Evolutionary conservation across 352 stramenopile species (phyloP).

Genomic region (Globisporangium recalcitrans): DNA sequence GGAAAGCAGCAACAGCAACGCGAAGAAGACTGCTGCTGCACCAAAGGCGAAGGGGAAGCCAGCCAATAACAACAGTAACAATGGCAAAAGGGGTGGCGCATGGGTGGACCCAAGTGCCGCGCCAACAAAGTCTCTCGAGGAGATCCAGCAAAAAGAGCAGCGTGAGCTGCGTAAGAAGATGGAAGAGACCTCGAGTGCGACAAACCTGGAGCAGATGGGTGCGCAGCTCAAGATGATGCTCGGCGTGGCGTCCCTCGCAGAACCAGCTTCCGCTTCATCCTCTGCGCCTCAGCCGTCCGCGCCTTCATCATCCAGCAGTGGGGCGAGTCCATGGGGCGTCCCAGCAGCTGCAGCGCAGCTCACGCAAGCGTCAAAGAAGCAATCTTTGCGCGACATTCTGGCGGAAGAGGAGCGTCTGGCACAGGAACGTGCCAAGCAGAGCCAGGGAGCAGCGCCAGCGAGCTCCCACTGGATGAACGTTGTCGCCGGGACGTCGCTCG

Average conservation of each 20-base stretch:
- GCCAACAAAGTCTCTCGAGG: constrained; percentile 57
- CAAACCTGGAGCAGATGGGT: constrained; percentile 76
- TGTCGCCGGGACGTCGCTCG: constrained; percentile 53
- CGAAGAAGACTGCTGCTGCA: constrained; percentile 20
- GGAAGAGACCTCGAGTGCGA: constrained; percentile 23
- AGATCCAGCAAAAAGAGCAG: constrained; percentile 82
- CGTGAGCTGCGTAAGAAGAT: constrained; percentile 58
- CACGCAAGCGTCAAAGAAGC: constrained; percentile 28
- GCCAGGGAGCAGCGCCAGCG: constrained; percentile 23
- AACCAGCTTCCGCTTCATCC: constrained; percentile 6
- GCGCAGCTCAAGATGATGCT: constrained; percentile 88
- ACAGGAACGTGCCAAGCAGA: constrained; percentile 51
- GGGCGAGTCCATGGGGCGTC: constrained; percentile 36
- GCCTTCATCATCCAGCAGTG: constrained; percentile 2
- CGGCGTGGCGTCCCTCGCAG: constrained; percentile 43
- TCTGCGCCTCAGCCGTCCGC: constrained; percentile 10
- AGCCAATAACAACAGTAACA: constrained; percentile 1
- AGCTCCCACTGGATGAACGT: constrained; percentile 85
- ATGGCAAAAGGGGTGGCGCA: constrained; percentile 24
- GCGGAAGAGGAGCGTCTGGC: constrained; percentile 78
- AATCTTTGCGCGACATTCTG: constrained; percentile 78
- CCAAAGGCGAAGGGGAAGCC: constrained; percentile 30
- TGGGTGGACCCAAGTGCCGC: constrained; percentile 31
- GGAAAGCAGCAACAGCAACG: constrained; percentile 18
- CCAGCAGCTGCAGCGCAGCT: constrained; percentile 21